These are phyloP conservation scores for Tricholoma hemisulphureum DNA, from an alignment of 768 basidiomycete genomes.

Conservation along the genomic window DNA sequence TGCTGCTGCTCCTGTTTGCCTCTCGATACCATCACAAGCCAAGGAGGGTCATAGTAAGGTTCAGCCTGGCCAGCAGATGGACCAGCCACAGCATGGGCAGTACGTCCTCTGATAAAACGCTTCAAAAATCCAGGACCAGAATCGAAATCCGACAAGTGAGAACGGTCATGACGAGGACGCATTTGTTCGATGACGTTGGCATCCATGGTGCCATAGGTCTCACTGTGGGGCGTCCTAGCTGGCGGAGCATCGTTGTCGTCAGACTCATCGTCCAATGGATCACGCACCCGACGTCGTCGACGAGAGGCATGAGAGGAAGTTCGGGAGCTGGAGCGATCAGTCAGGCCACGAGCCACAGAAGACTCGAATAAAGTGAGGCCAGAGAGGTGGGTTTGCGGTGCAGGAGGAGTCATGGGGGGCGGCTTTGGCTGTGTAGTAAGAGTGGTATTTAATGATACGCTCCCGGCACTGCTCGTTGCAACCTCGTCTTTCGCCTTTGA, in stretches of 20 bases:
- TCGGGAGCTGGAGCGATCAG: constrained; percentile 13
- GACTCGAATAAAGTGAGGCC: constrained; percentile 6
- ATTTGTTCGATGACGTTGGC: constrained; percentile 50
- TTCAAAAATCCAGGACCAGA: constrained; percentile 21
- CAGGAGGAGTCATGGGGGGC: constrained; percentile 21
- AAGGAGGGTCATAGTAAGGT: constrained; percentile 43
- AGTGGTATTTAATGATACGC: constrained; percentile 13
- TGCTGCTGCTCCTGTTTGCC: constrained; percentile 66
- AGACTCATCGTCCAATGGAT: constrained; percentile 31
- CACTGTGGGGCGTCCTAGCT: constrained; percentile 57
- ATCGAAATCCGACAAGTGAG: constrained; percentile 21
- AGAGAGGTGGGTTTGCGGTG: constrained; percentile 19
- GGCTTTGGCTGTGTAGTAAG: constrained; percentile 9
- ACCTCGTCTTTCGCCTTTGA: constrained; percentile 24
- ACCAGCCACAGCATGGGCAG: constrained; percentile 12
- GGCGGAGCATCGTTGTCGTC: constrained; percentile 36
- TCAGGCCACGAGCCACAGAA: constrained; percentile 1
- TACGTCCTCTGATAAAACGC: constrained; percentile 20
- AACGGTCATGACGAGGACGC: constrained; percentile 31
- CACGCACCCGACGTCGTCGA: constrained; percentile 29
- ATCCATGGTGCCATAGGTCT: constrained; percentile 60
- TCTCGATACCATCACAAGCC: constrained; percentile 66
- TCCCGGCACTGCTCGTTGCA: constrained; percentile 28
- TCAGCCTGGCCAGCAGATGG: constrained; percentile 24
- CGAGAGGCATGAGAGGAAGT: constrained; percentile 19